These are phyloP conservation scores for Erysimum cheiri DNA, from an alignment of 441 rosid species.

Conservation along the genomic window DNA sequence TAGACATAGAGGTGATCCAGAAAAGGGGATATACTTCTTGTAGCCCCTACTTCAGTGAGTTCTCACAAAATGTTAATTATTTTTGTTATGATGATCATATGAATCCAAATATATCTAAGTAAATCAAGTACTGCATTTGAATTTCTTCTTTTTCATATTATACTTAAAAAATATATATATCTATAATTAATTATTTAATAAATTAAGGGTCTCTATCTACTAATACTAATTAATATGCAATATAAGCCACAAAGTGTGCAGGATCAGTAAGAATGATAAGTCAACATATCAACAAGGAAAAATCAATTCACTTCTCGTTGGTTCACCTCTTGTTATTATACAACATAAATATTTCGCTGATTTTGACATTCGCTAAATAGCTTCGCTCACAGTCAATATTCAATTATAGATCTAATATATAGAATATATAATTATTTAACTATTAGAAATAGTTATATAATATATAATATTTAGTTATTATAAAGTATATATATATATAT, in stretches of 20 bases:
- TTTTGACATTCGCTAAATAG: slow-evolving; percentile 21
- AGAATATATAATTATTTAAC: neutral
- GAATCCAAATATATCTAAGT: too few relatives aligned
- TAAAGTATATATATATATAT: too few relatives aligned
- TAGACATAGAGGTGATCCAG: too few relatives aligned
- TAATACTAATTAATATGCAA: neutral
- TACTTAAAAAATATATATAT: neutral
- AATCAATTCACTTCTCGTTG: neutral
- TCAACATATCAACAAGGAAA: neutral
- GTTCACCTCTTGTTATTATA: neutral
- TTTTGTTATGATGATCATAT: too few relatives aligned
- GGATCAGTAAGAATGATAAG: neutral
- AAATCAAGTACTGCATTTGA: too few relatives aligned
- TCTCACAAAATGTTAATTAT: too few relatives aligned
- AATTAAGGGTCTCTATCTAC: neutral
- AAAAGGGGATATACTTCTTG: too few relatives aligned
- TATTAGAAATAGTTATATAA: too few relatives aligned
- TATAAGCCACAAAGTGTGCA: neutral
- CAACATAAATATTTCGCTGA: slow-evolving; percentile 2
- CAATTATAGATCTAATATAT: neutral
- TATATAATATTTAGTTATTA: too few relatives aligned
- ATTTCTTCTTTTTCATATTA: neutral
- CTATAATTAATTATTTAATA: neutral
- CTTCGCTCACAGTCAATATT: slow-evolving; percentile 1
- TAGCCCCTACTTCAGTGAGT: too few relatives aligned